These are phyloP conservation scores for Lactarius sp. DNA, from an alignment of 768 basidiomycete species.

Conservation along the genomic window DNA sequence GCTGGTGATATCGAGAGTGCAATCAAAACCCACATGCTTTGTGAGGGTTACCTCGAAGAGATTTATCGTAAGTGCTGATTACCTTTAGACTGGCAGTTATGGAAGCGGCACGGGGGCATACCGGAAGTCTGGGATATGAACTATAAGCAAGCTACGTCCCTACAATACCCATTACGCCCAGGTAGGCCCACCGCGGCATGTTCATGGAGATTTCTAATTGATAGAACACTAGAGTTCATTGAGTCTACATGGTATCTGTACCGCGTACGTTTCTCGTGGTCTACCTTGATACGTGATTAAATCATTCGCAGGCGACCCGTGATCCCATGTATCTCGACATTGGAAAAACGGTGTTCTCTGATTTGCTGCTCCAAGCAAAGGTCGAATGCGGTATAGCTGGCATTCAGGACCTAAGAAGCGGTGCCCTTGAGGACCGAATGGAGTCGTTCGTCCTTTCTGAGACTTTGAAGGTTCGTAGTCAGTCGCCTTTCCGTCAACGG, in stretches of 20 bases:
- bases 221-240: constrained; percentile 61
- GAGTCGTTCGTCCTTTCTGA: constrained; percentile 95
- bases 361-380: constrained; percentile 67
- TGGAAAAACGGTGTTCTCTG: constrained; percentile 76
- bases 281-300: constrained; percentile 4
- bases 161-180: constrained; percentile 77
- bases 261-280: constrained; percentile 44
- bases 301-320: constrained; percentile 66
- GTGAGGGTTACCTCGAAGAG: constrained; percentile 39
- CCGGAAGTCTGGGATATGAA: constrained; percentile 91
- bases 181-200: constrained; percentile 31
- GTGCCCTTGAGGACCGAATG: constrained; percentile 88
- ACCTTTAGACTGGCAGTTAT: constrained; percentile 80
- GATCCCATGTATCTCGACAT: constrained; percentile 92
- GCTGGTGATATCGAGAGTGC: constrained; percentile 85
- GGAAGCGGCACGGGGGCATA: constrained; percentile 80
- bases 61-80: constrained; percentile 4
- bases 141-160: constrained; percentile 62
- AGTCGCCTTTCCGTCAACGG: neutral
- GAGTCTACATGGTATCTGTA: constrained; percentile 98
- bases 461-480: constrained; percentile 69
- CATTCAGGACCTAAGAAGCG: constrained; percentile 71
- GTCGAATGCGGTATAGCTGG: constrained; percentile 85
- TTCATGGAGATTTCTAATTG: neutral
- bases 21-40: constrained; percentile 86